Evolutionary conservation across 306 rosid species (phyloP).

Genomic region (Hylodesmum podocarpum): DNA sequence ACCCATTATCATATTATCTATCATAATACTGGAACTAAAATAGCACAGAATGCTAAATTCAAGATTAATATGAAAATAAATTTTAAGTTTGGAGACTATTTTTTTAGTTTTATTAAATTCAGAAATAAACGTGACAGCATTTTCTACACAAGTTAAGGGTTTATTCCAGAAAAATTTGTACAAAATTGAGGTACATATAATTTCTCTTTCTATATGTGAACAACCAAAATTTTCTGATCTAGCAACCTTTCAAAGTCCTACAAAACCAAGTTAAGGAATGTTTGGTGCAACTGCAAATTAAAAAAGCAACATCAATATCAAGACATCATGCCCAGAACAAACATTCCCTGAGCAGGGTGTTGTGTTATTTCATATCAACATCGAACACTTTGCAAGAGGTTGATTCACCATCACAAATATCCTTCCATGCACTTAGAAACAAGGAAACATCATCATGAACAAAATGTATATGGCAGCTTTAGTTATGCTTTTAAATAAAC

Average conservation of each 20-base stretch:
- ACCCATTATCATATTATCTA: too few relatives aligned
- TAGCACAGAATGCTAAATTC: too few relatives aligned
- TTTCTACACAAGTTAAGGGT: too few relatives aligned
- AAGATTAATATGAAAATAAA: too few relatives aligned
- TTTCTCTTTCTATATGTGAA: background rate
- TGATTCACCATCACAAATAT: background rate
- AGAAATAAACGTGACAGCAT: too few relatives aligned
- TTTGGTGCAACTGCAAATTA: background rate
- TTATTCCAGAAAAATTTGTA: background rate
- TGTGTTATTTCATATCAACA: background rate
- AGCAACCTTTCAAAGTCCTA: background rate
- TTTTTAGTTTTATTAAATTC: too few relatives aligned
- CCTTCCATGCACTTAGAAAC: background rate
- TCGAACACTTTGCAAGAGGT: background rate
- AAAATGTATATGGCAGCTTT: constrained; percentile 10
- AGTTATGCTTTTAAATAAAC: background rate
- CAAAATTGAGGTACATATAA: background rate
- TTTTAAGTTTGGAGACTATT: too few relatives aligned
- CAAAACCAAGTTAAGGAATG: background rate
- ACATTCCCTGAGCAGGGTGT: background rate
- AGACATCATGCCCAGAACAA: background rate
- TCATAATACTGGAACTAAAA: too few relatives aligned
- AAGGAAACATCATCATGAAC: background rate
- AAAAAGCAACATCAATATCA: background rate
- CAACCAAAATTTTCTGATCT: background rate